These are phyloP conservation scores for Tricholoma hemisulphureum DNA, from an alignment of 768 basidiomycete genomes.

Conservation along the genomic window DNA sequence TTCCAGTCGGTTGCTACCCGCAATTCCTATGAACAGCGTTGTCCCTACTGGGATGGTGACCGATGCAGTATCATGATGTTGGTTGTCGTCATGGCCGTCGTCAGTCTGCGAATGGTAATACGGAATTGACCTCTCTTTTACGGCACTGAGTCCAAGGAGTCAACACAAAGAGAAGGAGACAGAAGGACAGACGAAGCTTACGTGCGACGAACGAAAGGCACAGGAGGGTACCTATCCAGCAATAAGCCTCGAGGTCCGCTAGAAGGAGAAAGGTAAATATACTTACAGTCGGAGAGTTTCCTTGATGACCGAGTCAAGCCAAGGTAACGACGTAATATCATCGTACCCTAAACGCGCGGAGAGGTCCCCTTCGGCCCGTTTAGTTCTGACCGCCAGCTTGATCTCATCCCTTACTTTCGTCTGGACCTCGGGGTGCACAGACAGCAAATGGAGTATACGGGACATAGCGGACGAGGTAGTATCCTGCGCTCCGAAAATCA, in stretches of 20 bases:
- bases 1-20: slow-evolving; percentile 46
- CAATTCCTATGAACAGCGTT: slow-evolving; percentile 47
- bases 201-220: slow-evolving; percentile 46
- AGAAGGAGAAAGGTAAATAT: neutral
- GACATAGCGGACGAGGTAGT: slow-evolving; percentile 47
- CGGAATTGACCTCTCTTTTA: slow-evolving; percentile 44
- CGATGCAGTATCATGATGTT: slow-evolving; percentile 21
- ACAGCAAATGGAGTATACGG: slow-evolving; percentile 40
- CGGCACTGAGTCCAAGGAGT: slow-evolving; percentile 29
- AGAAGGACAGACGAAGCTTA: slow-evolving; percentile 22
- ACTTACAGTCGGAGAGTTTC: slow-evolving; percentile 46
- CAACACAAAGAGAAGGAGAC: neutral
- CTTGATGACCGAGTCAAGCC: slow-evolving; percentile 46
- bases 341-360: slow-evolving; percentile 32
- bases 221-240: slow-evolving; percentile 41
- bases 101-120: slow-evolving; percentile 26
- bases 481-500: slow-evolving; percentile 52
- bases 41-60: slow-evolving; percentile 48
- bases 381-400: slow-evolving; percentile 19
- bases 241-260: neutral
- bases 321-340: slow-evolving; percentile 35
- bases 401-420: slow-evolving; percentile 37
- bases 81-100: slow-evolving; percentile 17
- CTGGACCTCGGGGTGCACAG: slow-evolving; percentile 40
- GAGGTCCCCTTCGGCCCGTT: slow-evolving; percentile 14